These are phyloP conservation scores for Penicillium pancosmium DNA, from an alignment of 495 filamentous ascomycete genomes.

Conservation along the genomic window DNA sequence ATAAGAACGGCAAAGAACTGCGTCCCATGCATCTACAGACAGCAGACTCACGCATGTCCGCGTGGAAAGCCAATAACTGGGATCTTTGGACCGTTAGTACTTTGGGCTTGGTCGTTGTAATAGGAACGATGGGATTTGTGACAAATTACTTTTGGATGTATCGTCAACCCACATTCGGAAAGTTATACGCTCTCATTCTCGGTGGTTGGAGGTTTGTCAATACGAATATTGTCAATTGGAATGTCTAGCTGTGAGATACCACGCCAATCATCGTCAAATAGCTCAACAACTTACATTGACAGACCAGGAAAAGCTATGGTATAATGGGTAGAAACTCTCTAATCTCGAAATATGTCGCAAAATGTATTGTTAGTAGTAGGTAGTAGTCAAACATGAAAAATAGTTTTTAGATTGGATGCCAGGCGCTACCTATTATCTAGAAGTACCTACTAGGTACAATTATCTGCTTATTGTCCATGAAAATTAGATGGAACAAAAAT, in stretches of 20 bases:
- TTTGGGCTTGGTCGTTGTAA: conserved; percentile 13
- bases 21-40: conserved; percentile 45
- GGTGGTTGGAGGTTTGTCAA: background rate
- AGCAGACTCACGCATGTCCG: conserved; percentile 42
- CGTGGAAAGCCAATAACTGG: conserved; percentile 39
- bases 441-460: no score
- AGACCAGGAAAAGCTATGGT: no score
- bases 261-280: no score
- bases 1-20: conserved; percentile 15
- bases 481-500: no score
- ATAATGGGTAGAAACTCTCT: no score
- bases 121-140: conserved; percentile 6
- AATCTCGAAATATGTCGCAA: no score
- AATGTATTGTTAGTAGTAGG: no score
- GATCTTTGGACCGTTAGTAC: conserved; percentile 19
- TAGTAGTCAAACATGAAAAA: no score
- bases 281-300: no score
- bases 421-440: no score
- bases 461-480: no score
- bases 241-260: background rate
- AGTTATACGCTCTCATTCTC: background rate
- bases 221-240: background rate
- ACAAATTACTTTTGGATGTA: background rate
- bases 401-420: no score
- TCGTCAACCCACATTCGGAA: background rate